phyloP scores from a whole-genome alignment of 257 asterid species.

The Ilex aquifolium region DNA sequence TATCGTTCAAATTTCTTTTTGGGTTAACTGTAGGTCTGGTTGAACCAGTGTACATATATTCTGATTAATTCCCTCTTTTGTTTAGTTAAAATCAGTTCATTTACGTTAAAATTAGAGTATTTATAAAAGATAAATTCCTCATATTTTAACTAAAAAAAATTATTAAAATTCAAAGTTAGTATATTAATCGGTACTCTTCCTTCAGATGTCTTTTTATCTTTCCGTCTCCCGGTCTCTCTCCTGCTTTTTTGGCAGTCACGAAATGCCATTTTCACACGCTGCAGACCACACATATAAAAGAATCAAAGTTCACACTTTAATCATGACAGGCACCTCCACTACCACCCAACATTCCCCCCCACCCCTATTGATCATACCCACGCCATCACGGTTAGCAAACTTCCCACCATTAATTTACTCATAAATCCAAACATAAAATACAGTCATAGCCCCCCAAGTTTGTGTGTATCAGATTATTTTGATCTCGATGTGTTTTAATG shows the following conservation, averaged over 20 bases:
- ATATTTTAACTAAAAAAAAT: no score
- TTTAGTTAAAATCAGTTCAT: no score
- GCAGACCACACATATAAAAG: slow-evolving; percentile 3
- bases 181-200: no score
- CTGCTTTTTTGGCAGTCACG: slow-evolving; percentile 31
- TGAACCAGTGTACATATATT: no score
- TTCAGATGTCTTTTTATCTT: background rate
- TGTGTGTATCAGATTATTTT: slow-evolving; percentile 5
- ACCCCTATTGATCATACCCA: slow-evolving; percentile 30
- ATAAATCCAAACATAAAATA: background rate
- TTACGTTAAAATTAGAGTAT: no score
- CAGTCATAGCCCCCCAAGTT: background rate
- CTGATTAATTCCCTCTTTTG: no score
- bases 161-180: no score
- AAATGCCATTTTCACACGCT: slow-evolving; percentile 36
- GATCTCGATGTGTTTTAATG: background rate
- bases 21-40: no score
- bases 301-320: slow-evolving; percentile 39
- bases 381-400: slow-evolving; percentile 18
- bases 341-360: slow-evolving; percentile 14
- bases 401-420: slow-evolving; percentile 25
- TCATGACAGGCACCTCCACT: slow-evolving; percentile 36
- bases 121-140: no score
- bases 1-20: no score
- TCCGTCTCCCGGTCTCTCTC: slow-evolving; percentile 13